A percentile compares a stretch with the other conserved stretches of the same genome.
Conservation (phyloP, 257 asterid genomes). For the Lycium barbarum region DNA sequence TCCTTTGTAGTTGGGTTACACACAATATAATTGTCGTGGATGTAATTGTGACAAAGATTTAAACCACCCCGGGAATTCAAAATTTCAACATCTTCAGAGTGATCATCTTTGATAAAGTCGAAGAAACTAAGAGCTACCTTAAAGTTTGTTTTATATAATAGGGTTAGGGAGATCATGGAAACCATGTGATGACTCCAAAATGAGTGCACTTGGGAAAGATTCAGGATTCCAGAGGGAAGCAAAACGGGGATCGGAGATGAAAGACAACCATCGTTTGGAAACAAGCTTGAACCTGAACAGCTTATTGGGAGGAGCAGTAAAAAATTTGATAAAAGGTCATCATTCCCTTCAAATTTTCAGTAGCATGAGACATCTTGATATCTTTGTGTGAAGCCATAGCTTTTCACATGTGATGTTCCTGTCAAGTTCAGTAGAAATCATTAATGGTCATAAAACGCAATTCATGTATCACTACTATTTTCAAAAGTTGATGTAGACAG, state of each 20-base stretch:
- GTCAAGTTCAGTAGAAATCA: not conserved
- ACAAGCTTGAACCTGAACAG: conserved; percentile 15
- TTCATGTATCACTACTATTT: no score
- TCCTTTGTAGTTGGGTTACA: not conserved
- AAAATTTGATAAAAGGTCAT: not conserved
- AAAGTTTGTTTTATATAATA: not conserved
- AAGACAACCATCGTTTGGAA: not conserved
- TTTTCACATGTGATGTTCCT: not conserved
- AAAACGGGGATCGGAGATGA: not conserved
- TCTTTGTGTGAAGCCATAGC: not conserved
- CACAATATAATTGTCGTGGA: not conserved
- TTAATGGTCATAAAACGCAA: no score
- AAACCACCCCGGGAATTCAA: not conserved
- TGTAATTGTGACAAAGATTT: not conserved
- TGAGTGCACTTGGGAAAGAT: not conserved
- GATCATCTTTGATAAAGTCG: not conserved
- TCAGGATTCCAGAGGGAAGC: not conserved
- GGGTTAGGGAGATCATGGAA: no score
- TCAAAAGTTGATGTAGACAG: no score
- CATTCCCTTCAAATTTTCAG: not conserved
- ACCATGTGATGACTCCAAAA: not conserved
- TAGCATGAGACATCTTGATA: not conserved
- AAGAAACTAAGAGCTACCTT: not conserved
- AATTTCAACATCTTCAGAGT: not conserved
- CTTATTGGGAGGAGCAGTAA: conserved; percentile 2